phyloP scores from a whole-genome alignment of 805 yeast species.

The Saccharomycopsis lassenensis region DNA sequence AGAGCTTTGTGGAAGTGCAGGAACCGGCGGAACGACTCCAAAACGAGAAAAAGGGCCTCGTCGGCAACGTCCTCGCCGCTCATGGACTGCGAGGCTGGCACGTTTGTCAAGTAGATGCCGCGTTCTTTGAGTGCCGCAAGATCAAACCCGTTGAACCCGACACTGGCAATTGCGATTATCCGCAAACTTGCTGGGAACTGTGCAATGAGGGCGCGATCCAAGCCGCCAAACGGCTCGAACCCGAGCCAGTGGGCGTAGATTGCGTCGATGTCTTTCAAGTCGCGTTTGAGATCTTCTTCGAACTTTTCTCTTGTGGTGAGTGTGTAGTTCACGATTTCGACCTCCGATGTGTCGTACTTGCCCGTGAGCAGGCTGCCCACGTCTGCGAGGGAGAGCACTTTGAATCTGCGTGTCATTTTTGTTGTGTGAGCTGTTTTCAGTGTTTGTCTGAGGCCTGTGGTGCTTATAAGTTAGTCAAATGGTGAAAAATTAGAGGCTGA shows the following conservation, averaged over 20 bases:
- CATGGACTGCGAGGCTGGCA: conserved; percentile 33
- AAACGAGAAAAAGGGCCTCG: conserved; percentile 43
- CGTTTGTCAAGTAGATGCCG: conserved; percentile 32
- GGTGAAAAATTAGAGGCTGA: too few relatives aligned
- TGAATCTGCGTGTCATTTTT: too few relatives aligned
- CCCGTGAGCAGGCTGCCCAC: too few relatives aligned
- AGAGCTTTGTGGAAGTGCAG: conserved; percentile 27
- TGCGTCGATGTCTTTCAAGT: conserved; percentile 32
- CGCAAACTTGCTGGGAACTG: conserved; percentile 35
- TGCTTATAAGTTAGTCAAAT: too few relatives aligned
- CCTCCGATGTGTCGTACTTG: too few relatives aligned
- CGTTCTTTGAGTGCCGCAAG: conserved; percentile 28
- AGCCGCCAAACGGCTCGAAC: conserved; percentile 37
- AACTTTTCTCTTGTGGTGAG: conserved; percentile 32
- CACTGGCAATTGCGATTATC: conserved; percentile 42
- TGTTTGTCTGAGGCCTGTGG: too few relatives aligned
- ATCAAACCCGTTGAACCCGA: conserved; percentile 46
- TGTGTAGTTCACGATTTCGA: conserved; percentile 25
- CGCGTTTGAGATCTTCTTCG: conserved; percentile 26
- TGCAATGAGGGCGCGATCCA: conserved; percentile 32
- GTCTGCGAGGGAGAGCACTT: too few relatives aligned
- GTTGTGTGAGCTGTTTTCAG: too few relatives aligned
- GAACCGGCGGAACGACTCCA: conserved; percentile 44
- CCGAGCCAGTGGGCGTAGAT: conserved; percentile 55
- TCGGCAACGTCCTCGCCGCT: conserved; percentile 48